Evolutionary conservation across 2,329 filamentous ascomycete genomes (phyloP).

Genomic region (Hypoxylon sp.): DNA sequence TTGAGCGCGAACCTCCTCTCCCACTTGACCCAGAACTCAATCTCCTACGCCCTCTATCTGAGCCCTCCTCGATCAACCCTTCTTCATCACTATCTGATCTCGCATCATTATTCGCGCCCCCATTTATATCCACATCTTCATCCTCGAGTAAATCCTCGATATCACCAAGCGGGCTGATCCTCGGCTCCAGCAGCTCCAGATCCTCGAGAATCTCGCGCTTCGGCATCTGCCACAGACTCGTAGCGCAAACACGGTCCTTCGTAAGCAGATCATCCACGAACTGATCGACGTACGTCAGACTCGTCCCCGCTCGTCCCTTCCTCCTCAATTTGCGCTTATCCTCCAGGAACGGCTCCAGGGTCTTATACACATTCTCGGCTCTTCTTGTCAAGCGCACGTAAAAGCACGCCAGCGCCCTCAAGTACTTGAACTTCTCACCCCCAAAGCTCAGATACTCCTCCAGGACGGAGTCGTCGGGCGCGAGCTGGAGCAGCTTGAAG

Average conservation of each 20-base stretch:
- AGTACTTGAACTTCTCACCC: constrained; percentile 85
- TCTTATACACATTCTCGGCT: constrained; percentile 83
- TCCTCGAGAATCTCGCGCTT: constrained; percentile 88
- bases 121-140: constrained; percentile 50
- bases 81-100: constrained; percentile 41
- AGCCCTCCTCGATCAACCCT: constrained; percentile 33
- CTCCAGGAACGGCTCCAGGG: constrained; percentile 85
- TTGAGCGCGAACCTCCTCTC: constrained; percentile 41
- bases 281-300: constrained; percentile 86
- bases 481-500: constrained; percentile 93
- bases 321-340: constrained; percentile 88
- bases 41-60: constrained; percentile 36
- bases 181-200: constrained; percentile 86
- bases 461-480: constrained; percentile 83
- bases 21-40: constrained; percentile 44
- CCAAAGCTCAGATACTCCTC: constrained; percentile 83
- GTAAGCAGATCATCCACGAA: constrained; percentile 93
- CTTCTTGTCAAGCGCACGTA: constrained; percentile 92
- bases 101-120: constrained; percentile 35
- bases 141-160: constrained; percentile 78
- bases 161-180: constrained; percentile 86
- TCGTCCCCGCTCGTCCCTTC: constrained; percentile 80
- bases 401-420: constrained; percentile 90
- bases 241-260: constrained; percentile 92
- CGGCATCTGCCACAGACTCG: constrained; percentile 92